Base-by-base conservation (phyloP, 1,139 yeast genomes). In the Candida labiduridarum region DNA sequence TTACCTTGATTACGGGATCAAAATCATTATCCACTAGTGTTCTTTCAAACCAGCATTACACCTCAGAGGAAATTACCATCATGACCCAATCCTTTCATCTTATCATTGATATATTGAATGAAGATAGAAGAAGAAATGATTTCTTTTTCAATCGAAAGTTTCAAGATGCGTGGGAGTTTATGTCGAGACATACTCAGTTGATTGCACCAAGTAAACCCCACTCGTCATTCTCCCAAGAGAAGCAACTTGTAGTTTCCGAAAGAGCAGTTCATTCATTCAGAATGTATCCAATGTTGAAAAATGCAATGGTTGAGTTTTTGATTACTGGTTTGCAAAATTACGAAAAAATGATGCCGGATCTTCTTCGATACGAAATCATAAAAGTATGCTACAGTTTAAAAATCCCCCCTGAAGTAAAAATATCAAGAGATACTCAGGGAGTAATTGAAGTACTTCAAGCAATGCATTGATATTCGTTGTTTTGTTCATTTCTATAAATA, bases 101-200 rank as follows among this genome's bases (percentile, higher is more conserved):
- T 14, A 63, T 67, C 14, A 63, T 62, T 2, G 59, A 58, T 2
- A 64, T 75, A 7, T 43, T 76, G 6, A 53, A 64, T 16, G 63
- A 64, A 30, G 81, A 76, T 49, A 50, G 55, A 8, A 49, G 47
- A 15, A 59, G 61, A 36, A 53, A 54, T 4, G 75, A 72, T 44
- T 59, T 59, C 19, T 74, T 74, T 50, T 62, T 76, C 55, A 64
- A 69, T 19, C 62, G 67, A 34, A 66, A 67, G 49, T 75, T 72
- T 49, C 53, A 66, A 25, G 80, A 76, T 14, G 63, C 74, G 46
- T 73, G 78, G 74, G 66, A 61, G 8, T 71, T 59, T 45, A 55
- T 68, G 42, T 54, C 56, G 4, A 49, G 53, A n/a, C 54, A 62
- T 42, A 58, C 65, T 5, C 46, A 46, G 1, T 41, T 62, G 9